Conservation (phyloP, 371 early-diverging fungal species). For the Spiromyces aspiralis region DNA sequence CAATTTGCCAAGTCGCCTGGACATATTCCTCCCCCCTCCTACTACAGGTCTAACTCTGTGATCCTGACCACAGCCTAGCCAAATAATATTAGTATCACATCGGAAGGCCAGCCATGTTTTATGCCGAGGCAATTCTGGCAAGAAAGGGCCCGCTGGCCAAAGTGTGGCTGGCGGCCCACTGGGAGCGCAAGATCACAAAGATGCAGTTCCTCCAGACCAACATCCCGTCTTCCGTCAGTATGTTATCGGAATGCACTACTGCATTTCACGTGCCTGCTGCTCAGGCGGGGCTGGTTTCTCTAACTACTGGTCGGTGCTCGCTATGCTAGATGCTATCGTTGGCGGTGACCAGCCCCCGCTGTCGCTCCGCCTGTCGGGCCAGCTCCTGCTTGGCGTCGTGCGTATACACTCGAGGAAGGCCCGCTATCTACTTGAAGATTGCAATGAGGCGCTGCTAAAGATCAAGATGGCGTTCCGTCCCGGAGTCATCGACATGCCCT, state of each 20-base stretch:
- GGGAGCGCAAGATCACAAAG: conserved; percentile 93
- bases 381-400: conserved; percentile 90
- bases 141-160: conserved; percentile 87
- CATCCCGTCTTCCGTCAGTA: conserved; percentile 59
- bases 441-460: conserved; percentile 86
- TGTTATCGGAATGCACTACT: conserved; percentile 1
- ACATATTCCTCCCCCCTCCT: no score
- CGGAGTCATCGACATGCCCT: conserved; percentile 73
- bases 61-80: no score
- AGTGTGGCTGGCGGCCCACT: conserved; percentile 97
- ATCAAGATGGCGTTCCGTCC: conserved; percentile 85
- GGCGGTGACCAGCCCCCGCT: conserved; percentile 64
- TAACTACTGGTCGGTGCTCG: no score
- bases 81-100: background rate
- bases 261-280: background rate
- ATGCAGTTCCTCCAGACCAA: conserved; percentile 82
- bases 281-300: no score
- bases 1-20: no score
- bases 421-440: conserved; percentile 91
- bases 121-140: conserved; percentile 54
- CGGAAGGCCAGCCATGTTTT: conserved; percentile 38
- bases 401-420: conserved; percentile 95
- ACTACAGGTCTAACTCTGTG: no score
- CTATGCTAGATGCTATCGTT: conserved; percentile 67
- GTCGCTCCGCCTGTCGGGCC: conserved; percentile 90